Percentiles rank a stretch among this genome's conserved stretches.
Evolutionary conservation across 2,329 filamentous ascomycete genomes (phyloP).

Genomic region (Dothideomycetes sp.): DNA sequence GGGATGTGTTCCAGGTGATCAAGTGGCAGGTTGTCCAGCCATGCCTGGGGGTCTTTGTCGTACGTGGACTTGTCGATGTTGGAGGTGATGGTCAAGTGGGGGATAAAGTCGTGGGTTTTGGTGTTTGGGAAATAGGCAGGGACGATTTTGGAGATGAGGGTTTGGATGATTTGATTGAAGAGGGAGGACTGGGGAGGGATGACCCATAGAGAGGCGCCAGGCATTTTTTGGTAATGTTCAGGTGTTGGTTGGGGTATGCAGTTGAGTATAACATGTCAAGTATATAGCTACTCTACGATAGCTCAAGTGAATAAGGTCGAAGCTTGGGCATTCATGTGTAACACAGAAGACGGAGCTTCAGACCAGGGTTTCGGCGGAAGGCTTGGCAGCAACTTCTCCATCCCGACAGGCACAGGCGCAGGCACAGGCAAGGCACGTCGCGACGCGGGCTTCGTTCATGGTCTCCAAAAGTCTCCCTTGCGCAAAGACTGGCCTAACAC

Average conservation of each 20-base stretch:
- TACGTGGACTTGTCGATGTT: constrained; percentile 20
- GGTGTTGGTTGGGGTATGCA: too few relatives aligned
- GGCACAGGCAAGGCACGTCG: not conserved
- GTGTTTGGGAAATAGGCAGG: constrained; percentile 22
- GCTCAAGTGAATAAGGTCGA: too few relatives aligned
- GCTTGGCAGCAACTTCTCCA: too few relatives aligned
- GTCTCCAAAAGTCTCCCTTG: not conserved
- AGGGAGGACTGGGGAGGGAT: constrained; percentile 25
- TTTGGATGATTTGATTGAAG: constrained; percentile 19
- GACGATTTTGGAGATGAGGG: constrained; percentile 22
- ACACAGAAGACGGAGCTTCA: too few relatives aligned
- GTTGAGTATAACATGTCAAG: too few relatives aligned
- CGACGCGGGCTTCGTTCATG: not conserved
- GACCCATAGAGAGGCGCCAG: constrained; percentile 33
- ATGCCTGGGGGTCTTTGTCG: constrained; percentile 18
- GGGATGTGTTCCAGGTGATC: constrained; percentile 14
- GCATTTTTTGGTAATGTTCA: constrained; percentile 15
- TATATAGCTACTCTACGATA: too few relatives aligned
- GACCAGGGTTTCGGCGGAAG: not conserved
- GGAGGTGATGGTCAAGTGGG: constrained; percentile 32
- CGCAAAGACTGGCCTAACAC: not conserved
- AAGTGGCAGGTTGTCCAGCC: constrained; percentile 21
- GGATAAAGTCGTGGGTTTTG: constrained; percentile 22
- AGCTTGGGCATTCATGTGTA: too few relatives aligned
- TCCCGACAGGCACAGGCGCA: not conserved